A percentile compares a stretch with the other conserved stretches of the same genome.
Evolutionary conservation across 306 rosid species (phyloP).

Genomic region (Gynostemma pentaphyllum): DNA sequence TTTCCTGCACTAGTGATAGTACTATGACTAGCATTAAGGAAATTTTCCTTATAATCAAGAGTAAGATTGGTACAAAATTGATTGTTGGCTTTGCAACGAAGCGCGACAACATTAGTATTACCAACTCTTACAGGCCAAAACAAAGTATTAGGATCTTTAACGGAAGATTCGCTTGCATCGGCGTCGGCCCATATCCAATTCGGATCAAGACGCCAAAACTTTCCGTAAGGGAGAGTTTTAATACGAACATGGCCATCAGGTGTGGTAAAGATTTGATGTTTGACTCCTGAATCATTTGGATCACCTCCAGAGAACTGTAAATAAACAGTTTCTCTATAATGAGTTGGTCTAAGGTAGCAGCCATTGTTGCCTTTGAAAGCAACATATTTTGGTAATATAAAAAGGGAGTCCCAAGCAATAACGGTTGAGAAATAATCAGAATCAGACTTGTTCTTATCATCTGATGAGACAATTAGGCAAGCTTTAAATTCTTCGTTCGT

Average conservation of each 20-base stretch:
- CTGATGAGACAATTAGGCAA: background rate
- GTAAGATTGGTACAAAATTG: background rate
- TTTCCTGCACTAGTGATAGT: background rate
- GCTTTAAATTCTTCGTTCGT: too few relatives aligned
- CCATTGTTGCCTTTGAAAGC: background rate
- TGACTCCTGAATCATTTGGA: background rate
- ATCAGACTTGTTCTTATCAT: background rate
- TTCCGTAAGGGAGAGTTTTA: background rate
- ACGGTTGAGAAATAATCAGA: background rate
- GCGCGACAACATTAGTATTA: background rate
- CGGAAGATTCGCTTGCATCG: background rate
- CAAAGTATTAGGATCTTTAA: background rate
- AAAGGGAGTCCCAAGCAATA: background rate
- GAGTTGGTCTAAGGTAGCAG: background rate
- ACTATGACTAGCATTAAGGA: background rate
- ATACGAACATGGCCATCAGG: background rate
- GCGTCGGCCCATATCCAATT: background rate
- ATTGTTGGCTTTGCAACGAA: background rate
- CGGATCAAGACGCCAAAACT: background rate
- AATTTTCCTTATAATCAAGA: background rate
- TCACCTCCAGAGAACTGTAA: background rate
- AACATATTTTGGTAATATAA: constrained; percentile 2
- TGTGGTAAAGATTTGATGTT: background rate
- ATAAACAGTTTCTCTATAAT: background rate
- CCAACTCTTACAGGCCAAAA: background rate